Conservation (phyloP, 1,139 yeast genomes). For the Debaryomyces nepalensis region DNA sequence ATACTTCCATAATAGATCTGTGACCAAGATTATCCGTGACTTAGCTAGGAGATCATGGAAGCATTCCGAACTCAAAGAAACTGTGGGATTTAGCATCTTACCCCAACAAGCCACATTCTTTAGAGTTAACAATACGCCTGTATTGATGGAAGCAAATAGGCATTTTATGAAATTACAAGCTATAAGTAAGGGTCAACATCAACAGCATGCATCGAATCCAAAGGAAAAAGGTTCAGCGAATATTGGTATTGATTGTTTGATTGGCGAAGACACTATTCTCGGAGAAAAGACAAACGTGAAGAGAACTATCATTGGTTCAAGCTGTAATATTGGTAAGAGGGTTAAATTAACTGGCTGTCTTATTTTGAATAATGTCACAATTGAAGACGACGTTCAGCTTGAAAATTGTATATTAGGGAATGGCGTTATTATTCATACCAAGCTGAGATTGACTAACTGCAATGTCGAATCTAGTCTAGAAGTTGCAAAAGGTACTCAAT, state of each 20-base stretch:
- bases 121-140: slow-evolving; percentile 76
- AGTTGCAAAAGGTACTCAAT: slow-evolving; percentile 62
- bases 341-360: slow-evolving; percentile 90
- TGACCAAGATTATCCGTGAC: slow-evolving; percentile 78
- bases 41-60: slow-evolving; percentile 92
- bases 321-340: slow-evolving; percentile 79
- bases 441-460: slow-evolving; percentile 71
- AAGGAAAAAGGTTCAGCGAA: slow-evolving; percentile 71
- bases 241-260: slow-evolving; percentile 84
- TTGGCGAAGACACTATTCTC: slow-evolving; percentile 61
- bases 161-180: slow-evolving; percentile 63
- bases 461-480: slow-evolving; percentile 80
- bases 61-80: slow-evolving; percentile 63
- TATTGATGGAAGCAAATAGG: slow-evolving; percentile 91
- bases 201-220: slow-evolving; percentile 36
- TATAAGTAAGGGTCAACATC: slow-evolving; percentile 42
- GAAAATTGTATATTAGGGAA: slow-evolving; percentile 91
- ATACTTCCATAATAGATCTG: slow-evolving; percentile 51
- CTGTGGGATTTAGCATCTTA: slow-evolving; percentile 65
- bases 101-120: slow-evolving; percentile 72
- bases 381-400: slow-evolving; percentile 82
- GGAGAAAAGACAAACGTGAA: slow-evolving; percentile 87
- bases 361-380: slow-evolving; percentile 66
- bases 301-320: slow-evolving; percentile 74
- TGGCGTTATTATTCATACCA: slow-evolving; percentile 61